These are phyloP conservation scores for Coemansia aciculifera DNA, from an alignment of 192 early-diverging fungal genomes.

Conservation along the genomic window DNA sequence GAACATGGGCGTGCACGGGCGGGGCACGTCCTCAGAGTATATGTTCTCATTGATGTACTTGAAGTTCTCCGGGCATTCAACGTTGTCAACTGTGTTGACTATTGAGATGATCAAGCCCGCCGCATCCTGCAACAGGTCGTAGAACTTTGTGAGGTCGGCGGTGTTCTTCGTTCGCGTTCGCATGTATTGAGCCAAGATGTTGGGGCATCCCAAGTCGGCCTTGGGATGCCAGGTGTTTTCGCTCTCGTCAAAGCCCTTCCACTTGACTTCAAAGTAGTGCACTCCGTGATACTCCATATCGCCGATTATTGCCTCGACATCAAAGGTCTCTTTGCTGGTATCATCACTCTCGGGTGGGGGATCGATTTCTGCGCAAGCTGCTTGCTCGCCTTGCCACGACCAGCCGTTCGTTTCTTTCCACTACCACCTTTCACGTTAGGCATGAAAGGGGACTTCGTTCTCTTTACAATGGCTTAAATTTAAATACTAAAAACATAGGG, in stretches of 20 bases:
- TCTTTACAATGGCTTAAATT: neutral
- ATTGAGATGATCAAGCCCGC: conserved; percentile 28
- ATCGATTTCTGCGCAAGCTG: neutral
- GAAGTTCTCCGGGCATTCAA: conserved; percentile 34
- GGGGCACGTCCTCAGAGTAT: conserved; percentile 42
- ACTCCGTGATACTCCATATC: conserved; percentile 20
- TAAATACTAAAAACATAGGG: neutral
- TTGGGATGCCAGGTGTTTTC: conserved; percentile 29
- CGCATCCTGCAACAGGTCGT: conserved; percentile 22
- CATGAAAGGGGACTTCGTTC: neutral
- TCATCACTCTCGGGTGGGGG: neutral
- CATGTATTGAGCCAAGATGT: conserved; percentile 20
- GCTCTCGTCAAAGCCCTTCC: conserved; percentile 12
- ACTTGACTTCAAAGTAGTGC: conserved; percentile 30
- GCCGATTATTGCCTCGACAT: conserved; percentile 28
- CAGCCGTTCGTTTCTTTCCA: neutral
- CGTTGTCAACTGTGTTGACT: conserved; percentile 41
- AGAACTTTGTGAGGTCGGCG: conserved; percentile 39
- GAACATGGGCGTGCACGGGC: conserved; percentile 40
- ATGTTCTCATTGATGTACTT: conserved; percentile 42
- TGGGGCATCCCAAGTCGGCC: conserved; percentile 10
- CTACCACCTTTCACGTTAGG: neutral
- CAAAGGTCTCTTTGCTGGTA: neutral
- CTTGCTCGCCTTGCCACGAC: neutral
- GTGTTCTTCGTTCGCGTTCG: conserved; percentile 16